Base-by-base conservation (phyloP, 805 yeast species). In the Priceomyces fermenticarens region DNA sequence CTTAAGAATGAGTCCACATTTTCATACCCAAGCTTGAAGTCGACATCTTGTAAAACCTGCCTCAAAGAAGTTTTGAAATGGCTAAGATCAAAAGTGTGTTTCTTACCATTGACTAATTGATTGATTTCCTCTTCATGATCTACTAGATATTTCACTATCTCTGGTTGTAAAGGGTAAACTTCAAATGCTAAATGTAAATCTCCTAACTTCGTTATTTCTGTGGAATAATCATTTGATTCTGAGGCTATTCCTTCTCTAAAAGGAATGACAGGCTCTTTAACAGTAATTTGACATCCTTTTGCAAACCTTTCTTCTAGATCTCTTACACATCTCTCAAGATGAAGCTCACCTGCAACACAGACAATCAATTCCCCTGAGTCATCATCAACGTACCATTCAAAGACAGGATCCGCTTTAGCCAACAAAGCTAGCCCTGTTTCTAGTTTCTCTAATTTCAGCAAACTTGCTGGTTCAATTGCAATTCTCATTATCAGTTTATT, bases 341-440 rank as follows among this genome's bases (percentile, higher is more conserved):
- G 99, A 47, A 93, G 71, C 62, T 93, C 99, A 37, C 99, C 99
- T 8, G 99, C 97, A 8, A 96, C 90, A 34, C 95, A 88, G 51
- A 93, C 70, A 48, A 93, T 89, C 51, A 87, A 86, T 62, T 93
- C 99, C 42, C 99, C 99, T 7, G 83, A 80, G 43, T 88, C 96
- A 44, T 67, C 73, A 53, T 87, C 90, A 32, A 88, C 72, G 53
- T 78, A 85, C 42, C 90, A 84, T 52, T 88, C 88, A 14, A 90
- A 95, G 53, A 96, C 91, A 1, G 99, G 97, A 62, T 93, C 99
- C 0, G 97, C 91, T 50, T 82, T 83, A 40, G 90, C 81, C 31
- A 93, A 70, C 42, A 88, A 65, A 48, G 80, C 81, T 44, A 93
- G 70, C 0, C 99, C 99, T 23, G 73, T 72, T 38, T 82, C 95